phyloP scores from a whole-genome alignment of 805 yeast genomes.

The Alloascoidea africana region DNA sequence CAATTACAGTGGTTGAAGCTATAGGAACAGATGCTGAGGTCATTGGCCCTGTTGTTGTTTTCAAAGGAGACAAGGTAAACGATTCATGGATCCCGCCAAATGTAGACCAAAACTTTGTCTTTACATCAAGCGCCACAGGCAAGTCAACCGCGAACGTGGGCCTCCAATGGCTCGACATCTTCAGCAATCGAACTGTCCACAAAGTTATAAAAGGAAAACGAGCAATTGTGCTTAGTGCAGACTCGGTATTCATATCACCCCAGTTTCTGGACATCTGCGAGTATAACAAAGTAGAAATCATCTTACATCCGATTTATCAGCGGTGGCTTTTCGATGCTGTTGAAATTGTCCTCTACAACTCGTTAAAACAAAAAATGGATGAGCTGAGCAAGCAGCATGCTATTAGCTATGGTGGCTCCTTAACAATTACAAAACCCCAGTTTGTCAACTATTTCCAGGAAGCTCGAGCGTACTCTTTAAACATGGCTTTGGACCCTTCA shows the following conservation, averaged over 20 bases:
- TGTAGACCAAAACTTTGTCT: background rate
- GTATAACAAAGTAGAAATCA: background rate
- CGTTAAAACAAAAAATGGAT: background rate
- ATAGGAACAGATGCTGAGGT: background rate
- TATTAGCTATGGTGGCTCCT: background rate
- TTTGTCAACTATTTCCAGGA: background rate
- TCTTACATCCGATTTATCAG: background rate
- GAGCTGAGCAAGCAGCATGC: background rate
- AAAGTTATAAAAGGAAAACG: background rate
- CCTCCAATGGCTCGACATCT: background rate
- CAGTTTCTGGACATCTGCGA: background rate
- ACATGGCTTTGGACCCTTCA: too few species aligned
- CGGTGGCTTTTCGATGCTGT: background rate
- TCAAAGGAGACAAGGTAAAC: background rate
- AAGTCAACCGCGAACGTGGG: background rate
- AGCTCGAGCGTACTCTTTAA: background rate
- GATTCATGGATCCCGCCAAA: background rate
- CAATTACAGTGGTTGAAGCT: background rate
- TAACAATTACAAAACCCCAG: background rate
- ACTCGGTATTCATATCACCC: background rate
- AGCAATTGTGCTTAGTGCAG: background rate
- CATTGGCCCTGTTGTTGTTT: background rate
- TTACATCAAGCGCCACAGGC: background rate
- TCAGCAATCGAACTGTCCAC: background rate
- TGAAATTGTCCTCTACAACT: background rate